Evolutionary conservation across 2,329 filamentous ascomycete genomes (phyloP).

Genomic region (Colletotrichum lupini): DNA sequence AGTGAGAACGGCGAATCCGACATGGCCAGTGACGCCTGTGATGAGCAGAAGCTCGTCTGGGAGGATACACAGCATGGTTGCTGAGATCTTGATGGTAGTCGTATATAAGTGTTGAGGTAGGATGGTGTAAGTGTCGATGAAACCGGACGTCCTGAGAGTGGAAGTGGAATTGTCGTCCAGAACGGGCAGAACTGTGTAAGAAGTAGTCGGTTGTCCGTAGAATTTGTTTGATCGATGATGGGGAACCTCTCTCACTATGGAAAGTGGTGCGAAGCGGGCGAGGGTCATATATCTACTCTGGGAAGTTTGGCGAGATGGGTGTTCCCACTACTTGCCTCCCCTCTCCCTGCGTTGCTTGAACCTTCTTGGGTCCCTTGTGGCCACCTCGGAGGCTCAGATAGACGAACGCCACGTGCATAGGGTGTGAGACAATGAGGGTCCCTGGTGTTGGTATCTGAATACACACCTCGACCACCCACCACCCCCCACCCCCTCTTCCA

Average conservation of each 20-base stretch:
- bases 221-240: background rate
- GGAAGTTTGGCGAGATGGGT: background rate
- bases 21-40: constrained; percentile 45
- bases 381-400: constrained; percentile 25
- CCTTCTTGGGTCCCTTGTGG: constrained; percentile 7
- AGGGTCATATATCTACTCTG: constrained; percentile 23
- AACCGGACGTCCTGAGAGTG: background rate
- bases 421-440: constrained; percentile 7
- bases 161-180: constrained; percentile 5
- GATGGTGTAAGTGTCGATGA: background rate
- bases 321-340: constrained; percentile 17
- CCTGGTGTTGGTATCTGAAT: background rate
- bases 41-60: constrained; percentile 39
- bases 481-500: background rate
- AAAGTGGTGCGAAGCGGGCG: constrained; percentile 14
- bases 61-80: constrained; percentile 27
- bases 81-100: background rate
- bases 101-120: background rate
- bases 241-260: background rate
- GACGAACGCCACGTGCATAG: constrained; percentile 23
- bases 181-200: background rate
- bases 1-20: constrained; percentile 45
- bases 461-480: background rate
- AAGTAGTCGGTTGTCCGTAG: background rate
- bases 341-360: constrained; percentile 2